Conservation (phyloP, 371 early-diverging fungal genomes). For the Syncephalastrum monosporum region DNA sequence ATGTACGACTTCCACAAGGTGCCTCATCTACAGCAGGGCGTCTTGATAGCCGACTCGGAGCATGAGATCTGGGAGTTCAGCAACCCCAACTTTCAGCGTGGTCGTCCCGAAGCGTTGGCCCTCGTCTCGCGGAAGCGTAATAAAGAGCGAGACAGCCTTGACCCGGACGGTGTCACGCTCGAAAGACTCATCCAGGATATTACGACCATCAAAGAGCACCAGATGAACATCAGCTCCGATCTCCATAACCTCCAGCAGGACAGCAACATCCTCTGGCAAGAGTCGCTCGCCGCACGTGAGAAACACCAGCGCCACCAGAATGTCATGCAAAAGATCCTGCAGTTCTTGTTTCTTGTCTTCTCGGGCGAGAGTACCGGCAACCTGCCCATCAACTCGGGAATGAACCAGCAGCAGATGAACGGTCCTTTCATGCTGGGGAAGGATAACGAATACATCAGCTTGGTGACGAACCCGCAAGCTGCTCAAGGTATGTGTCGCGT, state of each 20-base stretch:
- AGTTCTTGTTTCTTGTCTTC: slow-evolving; percentile 73
- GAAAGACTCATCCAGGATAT: slow-evolving; percentile 70
- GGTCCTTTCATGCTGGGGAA: slow-evolving; percentile 17
- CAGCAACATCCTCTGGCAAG: slow-evolving; percentile 85
- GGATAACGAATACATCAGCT: slow-evolving; percentile 19
- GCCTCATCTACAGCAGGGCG: slow-evolving; percentile 76
- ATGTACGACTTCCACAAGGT: slow-evolving; percentile 89
- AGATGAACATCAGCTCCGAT: slow-evolving; percentile 77
- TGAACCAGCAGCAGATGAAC: slow-evolving; percentile 7
- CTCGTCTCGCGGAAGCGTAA: slow-evolving; percentile 54
- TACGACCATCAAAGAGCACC: slow-evolving; percentile 78
- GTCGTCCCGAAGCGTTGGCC: slow-evolving; percentile 50
- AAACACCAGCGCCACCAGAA: slow-evolving; percentile 84
- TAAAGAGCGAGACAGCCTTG: slow-evolving; percentile 43
- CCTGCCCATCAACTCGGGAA: background rate
- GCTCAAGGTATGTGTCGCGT: too few relatives aligned
- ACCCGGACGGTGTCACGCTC: slow-evolving; percentile 36
- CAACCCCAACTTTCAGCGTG: slow-evolving; percentile 50
- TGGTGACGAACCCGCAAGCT: background rate
- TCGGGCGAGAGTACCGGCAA: slow-evolving; percentile 11
- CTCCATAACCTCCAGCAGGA: slow-evolving; percentile 82
- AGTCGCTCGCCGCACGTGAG: slow-evolving; percentile 70
- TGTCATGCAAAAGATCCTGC: slow-evolving; percentile 85
- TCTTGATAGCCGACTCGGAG: slow-evolving; percentile 62
- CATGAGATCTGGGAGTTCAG: slow-evolving; percentile 63